These are phyloP conservation scores for Centaurea solstitialis DNA, from an alignment of 129 eudicot genomes.

Conservation along the genomic window DNA sequence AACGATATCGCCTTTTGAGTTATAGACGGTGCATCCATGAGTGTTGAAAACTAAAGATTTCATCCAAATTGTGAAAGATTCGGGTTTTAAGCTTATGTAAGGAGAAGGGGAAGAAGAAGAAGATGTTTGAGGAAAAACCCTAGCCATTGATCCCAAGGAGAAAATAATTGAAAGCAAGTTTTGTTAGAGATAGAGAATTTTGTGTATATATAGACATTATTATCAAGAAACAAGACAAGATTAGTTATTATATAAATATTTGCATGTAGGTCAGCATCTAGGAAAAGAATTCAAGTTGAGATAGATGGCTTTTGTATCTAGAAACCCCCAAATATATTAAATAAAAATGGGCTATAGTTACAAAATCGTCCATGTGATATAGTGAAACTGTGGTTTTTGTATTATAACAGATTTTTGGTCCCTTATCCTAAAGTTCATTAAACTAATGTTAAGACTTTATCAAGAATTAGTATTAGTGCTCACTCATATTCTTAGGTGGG, in stretches of 20 bases:
- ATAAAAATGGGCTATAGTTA: not conserved
- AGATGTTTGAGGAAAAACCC: slow-evolving; percentile 45
- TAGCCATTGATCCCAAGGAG: slow-evolving; percentile 42
- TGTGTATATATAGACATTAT: slow-evolving; percentile 3
- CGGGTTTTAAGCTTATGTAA: slow-evolving; percentile 37
- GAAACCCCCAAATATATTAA: not conserved
- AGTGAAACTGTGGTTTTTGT: not conserved
- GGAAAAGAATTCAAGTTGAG: slow-evolving; percentile 29
- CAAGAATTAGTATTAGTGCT: too few species aligned
- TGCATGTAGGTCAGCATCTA: slow-evolving; percentile 39
- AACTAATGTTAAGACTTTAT: too few species aligned
- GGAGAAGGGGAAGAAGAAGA: slow-evolving; percentile 16
- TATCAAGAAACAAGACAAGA: not conserved
- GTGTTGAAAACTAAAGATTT: slow-evolving; percentile 68
- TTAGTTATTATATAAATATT: slow-evolving; percentile 7
- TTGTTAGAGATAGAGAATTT: slow-evolving; percentile 20
- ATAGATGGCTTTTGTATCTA: slow-evolving; percentile 10
- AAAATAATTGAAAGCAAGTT: slow-evolving; percentile 20
- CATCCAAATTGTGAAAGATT: slow-evolving; percentile 71
- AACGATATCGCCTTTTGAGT: slow-evolving; percentile 51
- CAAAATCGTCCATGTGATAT: not conserved
- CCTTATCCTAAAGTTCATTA: not conserved
- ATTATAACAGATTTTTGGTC: not conserved
- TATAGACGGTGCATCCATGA: slow-evolving; percentile 66
- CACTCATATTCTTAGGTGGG: too few species aligned